Conservation (phyloP, 495 filamentous ascomycete species). For the Peziza echinospora region DNA sequence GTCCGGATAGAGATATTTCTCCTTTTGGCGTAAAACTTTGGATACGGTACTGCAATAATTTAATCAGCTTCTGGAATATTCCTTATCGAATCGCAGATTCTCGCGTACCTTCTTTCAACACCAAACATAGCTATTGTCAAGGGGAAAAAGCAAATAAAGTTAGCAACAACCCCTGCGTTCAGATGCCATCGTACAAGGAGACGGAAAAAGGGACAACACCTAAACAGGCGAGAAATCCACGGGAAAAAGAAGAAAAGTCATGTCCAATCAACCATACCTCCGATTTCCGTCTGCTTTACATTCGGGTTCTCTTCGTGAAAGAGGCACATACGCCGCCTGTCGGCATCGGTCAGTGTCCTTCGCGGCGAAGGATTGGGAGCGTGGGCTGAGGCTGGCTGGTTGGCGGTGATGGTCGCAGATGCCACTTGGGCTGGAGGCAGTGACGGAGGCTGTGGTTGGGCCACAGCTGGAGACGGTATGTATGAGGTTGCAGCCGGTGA, state of each 20-base stretch:
- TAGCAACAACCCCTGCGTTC: constrained; percentile 4
- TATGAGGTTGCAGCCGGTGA: constrained; percentile 3
- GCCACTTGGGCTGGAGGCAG: constrained; percentile 9
- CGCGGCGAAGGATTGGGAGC: constrained; percentile 24
- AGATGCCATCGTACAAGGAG: too few relatives aligned
- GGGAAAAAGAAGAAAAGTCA: neutral
- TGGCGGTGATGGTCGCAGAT: constrained; percentile 29
- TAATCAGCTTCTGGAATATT: too few relatives aligned
- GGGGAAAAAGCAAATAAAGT: constrained; percentile 7
- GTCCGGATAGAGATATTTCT: constrained; percentile 81
- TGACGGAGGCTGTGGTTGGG: constrained; percentile 33
- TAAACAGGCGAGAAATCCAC: too few relatives aligned
- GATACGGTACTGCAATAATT: constrained; percentile 81
- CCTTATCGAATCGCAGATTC: too few relatives aligned
- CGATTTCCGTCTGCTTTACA: constrained; percentile 97
- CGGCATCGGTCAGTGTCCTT: constrained; percentile 80
- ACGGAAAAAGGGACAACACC: too few relatives aligned
- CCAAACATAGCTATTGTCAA: constrained; percentile 64
- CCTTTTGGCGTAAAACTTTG: constrained; percentile 88
- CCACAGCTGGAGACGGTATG: constrained; percentile 17
- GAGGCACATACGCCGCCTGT: constrained; percentile 80
- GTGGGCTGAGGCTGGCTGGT: constrained; percentile 16
- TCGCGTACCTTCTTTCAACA: constrained; percentile 78
- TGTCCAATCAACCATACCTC: too few relatives aligned
- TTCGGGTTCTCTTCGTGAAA: constrained; percentile 87